Evolutionary conservation across 208 protist species (phyloP), one percentile per base, ranked within the genome.

Genomic region (Leishmania turanica): DNA sequence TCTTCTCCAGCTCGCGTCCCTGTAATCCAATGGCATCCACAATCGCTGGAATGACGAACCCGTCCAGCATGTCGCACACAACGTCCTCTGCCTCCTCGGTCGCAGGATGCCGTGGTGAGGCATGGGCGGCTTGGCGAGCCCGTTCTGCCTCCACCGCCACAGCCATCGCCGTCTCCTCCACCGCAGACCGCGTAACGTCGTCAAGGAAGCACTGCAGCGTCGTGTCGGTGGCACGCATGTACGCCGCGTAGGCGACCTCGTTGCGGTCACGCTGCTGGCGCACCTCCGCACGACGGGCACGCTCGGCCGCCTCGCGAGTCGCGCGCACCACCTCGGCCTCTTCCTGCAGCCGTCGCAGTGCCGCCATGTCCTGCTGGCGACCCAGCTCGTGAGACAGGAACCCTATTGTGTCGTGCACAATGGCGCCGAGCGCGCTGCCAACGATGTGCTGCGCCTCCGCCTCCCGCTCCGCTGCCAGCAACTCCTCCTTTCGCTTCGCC

Each of bases 301-400:
- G 83, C 87, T 98, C 96, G 47, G 89, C 89, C 74, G 91, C 89
- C 86, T 98, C 96, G 72, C 95, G 92, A 58, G 83, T 84, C 24
- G 85, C 78, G 21, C 96, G 92, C 47, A 91, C 87, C 34, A 86
- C 83, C 89, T 97, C 93, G 31, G 94, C 95, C 80, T 89, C 87
- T 45, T 78, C 85, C 54, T 89, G 92, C 49, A 93, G 81, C 37
- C 70, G 49, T 47, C 92, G 87, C 69, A 98, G 78, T 42, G 78
- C 72, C 51, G 80, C 69, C 77, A 91, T 82, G 54, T 98, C 95
- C 56, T 91, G 92, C 86, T 96, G 94, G 42, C 96, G 91, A 19
- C 79, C 81, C 49, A 98, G 85, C 88, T 98, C 95, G 82, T 96
- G 88, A 34, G 89, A 90, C 31, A 98, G 88, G 82, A 95, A 98